Conservation (phyloP, 805 yeast genomes). For the Ogataea trehaloabstinens region DNA sequence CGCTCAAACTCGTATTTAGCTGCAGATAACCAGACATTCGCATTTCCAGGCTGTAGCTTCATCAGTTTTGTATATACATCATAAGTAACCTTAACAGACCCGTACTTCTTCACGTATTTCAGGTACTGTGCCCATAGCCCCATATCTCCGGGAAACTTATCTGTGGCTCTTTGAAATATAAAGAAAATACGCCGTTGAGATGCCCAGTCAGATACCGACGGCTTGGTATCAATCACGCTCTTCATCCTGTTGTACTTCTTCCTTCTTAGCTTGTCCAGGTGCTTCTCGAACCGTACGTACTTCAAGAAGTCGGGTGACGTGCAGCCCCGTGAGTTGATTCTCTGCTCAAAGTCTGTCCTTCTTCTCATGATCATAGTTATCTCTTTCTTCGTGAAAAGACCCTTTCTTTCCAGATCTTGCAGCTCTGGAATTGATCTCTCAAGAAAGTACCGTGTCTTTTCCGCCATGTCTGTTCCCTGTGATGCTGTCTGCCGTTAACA, state of each 20-base stretch:
- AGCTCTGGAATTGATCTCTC: constrained; percentile 85
- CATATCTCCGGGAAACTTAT: constrained; percentile 74
- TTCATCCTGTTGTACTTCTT: constrained; percentile 67
- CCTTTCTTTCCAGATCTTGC: constrained; percentile 79
- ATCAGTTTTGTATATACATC: constrained; percentile 74
- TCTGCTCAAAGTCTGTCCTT: constrained; percentile 93
- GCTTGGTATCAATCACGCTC: constrained; percentile 54
- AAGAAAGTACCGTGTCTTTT: constrained; percentile 48
- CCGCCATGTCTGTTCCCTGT: constrained; percentile 37
- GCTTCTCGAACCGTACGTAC: constrained; percentile 77
- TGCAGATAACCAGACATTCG: constrained; percentile 90
- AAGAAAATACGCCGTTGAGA: constrained; percentile 77
- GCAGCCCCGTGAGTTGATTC: constrained; percentile 81
- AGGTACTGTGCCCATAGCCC: constrained; percentile 78
- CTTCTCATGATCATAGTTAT: constrained; percentile 82
- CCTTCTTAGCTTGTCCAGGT: constrained; percentile 72
- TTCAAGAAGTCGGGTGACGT: constrained; percentile 71
- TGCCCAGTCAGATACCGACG: constrained; percentile 82
- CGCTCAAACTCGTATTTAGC: constrained; percentile 91
- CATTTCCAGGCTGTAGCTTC: constrained; percentile 86
- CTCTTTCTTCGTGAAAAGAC: constrained; percentile 80
- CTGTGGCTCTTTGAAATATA: constrained; percentile 79
- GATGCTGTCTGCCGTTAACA: too few relatives aligned
- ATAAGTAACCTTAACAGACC: constrained; percentile 70
- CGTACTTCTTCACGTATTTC: constrained; percentile 61